Evolutionary conservation across 805 yeast genomes (phyloP).

Genomic region (Starmerella floricola): DNA sequence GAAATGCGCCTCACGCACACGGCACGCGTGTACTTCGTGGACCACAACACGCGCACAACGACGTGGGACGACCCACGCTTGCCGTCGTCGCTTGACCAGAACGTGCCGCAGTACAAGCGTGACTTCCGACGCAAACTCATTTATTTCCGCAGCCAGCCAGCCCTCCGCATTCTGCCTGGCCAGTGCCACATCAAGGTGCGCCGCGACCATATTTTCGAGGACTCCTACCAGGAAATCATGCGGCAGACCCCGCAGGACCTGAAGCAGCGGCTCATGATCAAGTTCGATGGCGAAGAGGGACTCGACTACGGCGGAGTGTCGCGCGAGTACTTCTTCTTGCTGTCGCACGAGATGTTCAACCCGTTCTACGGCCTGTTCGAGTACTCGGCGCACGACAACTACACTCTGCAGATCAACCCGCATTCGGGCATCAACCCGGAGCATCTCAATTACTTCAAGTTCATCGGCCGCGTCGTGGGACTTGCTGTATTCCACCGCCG

Average conservation of each 20-base stretch:
- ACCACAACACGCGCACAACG: constrained; percentile 96
- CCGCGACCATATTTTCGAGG: constrained; percentile 92
- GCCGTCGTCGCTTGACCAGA: constrained; percentile 93
- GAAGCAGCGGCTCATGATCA: constrained; percentile 94
- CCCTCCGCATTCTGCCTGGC: constrained; percentile 91
- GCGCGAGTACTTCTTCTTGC: constrained; percentile 89
- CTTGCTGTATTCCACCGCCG: constrained; percentile 97
- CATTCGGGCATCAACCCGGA: constrained; percentile 95
- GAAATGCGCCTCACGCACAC: constrained; percentile 99
- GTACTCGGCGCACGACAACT: constrained; percentile 95
- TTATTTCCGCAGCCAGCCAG: constrained; percentile 97
- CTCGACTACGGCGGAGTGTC: constrained; percentile 99
- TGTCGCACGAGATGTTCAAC: constrained; percentile 97
- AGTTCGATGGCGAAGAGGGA: constrained; percentile 98
- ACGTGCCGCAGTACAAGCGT: constrained; percentile 98
- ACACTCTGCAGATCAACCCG: constrained; percentile 94
- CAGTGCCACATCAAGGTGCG: constrained; percentile 97
- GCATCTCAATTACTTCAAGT: constrained; percentile 93
- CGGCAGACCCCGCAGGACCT: constrained; percentile 97
- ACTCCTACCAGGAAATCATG: constrained; percentile 96
- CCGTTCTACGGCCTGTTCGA: constrained; percentile 96
- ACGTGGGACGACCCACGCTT: constrained; percentile 99
- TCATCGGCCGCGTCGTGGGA: constrained; percentile 96
- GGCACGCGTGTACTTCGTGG: constrained; percentile 96
- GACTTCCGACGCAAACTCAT: constrained; percentile 96